Evolutionary conservation across 495 filamentous ascomycete species (phyloP), one percentile per base, ranked within the genome.

Genomic region (Tirmania nivea): DNA sequence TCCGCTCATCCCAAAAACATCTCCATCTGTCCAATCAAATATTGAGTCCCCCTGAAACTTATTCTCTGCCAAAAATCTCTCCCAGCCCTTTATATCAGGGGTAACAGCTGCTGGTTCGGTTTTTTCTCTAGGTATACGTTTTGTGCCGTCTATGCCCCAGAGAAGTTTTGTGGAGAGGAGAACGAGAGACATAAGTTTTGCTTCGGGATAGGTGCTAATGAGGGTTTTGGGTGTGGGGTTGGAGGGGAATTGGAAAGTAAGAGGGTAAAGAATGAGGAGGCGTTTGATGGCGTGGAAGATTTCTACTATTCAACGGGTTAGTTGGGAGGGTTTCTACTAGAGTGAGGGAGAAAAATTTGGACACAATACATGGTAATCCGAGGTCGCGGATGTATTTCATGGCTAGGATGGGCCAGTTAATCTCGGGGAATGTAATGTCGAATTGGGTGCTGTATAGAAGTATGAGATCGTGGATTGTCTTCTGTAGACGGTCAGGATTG

Each of bases 71-170:
- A 81, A 78, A 25, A 73, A 71, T 14, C 68, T 60, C 42, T 70
- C 67, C 88, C 90, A 97, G 12, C 66, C 61, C 2, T 66, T 52
- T 88, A 88, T 94, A 63, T 89, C 69, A 34, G 94, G 69, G 25
- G 66, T 66, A 21, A 80, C 64, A 3, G 70, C 68, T 14, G 78
- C 73, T 7, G 80, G 78, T 55, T 90, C 85, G 10, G 70, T 63
- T 2, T 65, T 52, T 16, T 70, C 72, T 10, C 62, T 59, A 0
- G 86, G 79, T 51, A 73, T 68, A 17, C 81, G 71, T 50, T 72
- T 63, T 10, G 77, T 55, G 12, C 69, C 68, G 62, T 90, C 84
- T 35, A 94, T 75, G 0, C 87, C 84, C 61, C 84, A 86, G 19
- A 78, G 65, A 6, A 92, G 65, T 61, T 95, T 96, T 8, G 80